Percentiles rank a stretch among this genome's conserved stretches.
Evolutionary conservation across 257 asterid genomes (phyloP).

Genomic region (Jasminum sambac): DNA sequence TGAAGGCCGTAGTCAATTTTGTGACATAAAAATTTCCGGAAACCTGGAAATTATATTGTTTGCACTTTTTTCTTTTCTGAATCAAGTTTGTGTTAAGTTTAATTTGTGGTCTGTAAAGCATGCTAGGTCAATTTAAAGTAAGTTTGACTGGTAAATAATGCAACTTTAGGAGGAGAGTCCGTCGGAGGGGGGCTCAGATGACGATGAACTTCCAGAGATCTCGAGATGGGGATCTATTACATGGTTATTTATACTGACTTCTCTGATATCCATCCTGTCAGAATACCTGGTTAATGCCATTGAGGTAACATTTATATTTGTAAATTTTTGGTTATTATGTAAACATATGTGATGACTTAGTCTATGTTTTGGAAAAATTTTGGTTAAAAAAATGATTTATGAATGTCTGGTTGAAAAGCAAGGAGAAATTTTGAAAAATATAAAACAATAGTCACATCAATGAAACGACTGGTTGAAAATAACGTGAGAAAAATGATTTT

Average conservation of each 20-base stretch:
- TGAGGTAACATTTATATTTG: slow-evolving; percentile 44
- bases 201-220: slow-evolving; percentile 60
- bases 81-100: not conserved
- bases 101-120: not conserved
- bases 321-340: not conserved
- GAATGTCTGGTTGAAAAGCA: too few relatives aligned
- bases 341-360: not conserved
- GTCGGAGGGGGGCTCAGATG: slow-evolving; percentile 41
- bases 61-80: not conserved
- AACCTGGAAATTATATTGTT: not conserved
- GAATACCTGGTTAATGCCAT: slow-evolving; percentile 75
- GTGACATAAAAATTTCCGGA: not conserved
- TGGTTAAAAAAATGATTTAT: too few relatives aligned
- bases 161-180: slow-evolving; percentile 48
- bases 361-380: too few relatives aligned
- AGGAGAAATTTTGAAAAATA: too few relatives aligned
- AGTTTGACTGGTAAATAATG: slow-evolving; percentile 17
- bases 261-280: slow-evolving; percentile 61
- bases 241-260: slow-evolving; percentile 67
- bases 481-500: too few relatives aligned
- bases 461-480: too few relatives aligned
- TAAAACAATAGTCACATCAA: too few relatives aligned
- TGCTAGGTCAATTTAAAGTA: slow-evolving; percentile 16
- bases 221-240: slow-evolving; percentile 66
- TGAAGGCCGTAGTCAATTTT: not conserved